phyloP scores from a whole-genome alignment of 352 stramenopile genomes.

The Phytophthora pluvialis region DNA sequence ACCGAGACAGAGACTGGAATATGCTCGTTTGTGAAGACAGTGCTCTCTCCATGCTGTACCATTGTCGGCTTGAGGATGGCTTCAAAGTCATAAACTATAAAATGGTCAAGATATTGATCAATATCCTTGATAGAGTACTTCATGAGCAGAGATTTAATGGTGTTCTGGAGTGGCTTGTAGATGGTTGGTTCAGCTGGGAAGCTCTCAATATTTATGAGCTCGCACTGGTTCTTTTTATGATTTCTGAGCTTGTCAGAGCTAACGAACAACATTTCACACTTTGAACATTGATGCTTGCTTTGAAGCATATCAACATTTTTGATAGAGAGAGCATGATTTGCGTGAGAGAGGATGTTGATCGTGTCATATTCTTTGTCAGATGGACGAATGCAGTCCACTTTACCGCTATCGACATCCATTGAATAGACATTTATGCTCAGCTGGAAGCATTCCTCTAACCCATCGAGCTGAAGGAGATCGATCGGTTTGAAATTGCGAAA shows the following conservation, averaged over 20 bases:
- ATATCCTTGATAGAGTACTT: slow-evolving; percentile 10
- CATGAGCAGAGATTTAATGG: neutral
- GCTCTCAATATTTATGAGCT: neutral
- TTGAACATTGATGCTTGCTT: neutral
- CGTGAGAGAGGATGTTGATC: slow-evolving; percentile 8
- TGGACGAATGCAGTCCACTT: slow-evolving; percentile 4
- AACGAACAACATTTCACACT: slow-evolving; percentile 13
- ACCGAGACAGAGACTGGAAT: slow-evolving; percentile 11
- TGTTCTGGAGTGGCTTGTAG: neutral
- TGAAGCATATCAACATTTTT: slow-evolving; percentile 2
- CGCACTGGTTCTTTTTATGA: slow-evolving; percentile 2
- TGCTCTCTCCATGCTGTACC: neutral
- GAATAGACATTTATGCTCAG: slow-evolving; percentile 5
- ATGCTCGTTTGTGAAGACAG: slow-evolving; percentile 8
- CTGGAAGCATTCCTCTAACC: slow-evolving; percentile 1
- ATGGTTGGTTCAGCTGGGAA: slow-evolving; percentile 1
- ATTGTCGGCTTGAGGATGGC: neutral
- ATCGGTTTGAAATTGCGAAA: slow-evolving; percentile 9
- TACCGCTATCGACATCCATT: slow-evolving; percentile 2
- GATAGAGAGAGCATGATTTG: slow-evolving; percentile 3
- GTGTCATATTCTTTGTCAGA: neutral
- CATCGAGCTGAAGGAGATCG: slow-evolving; percentile 16
- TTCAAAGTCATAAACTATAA: slow-evolving; percentile 15
- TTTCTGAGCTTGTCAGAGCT: neutral
- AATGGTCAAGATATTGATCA: slow-evolving; percentile 15